Base-by-base conservation (phyloP, 2,329 filamentous ascomycete species). In the Trichoderma koningii region DNA sequence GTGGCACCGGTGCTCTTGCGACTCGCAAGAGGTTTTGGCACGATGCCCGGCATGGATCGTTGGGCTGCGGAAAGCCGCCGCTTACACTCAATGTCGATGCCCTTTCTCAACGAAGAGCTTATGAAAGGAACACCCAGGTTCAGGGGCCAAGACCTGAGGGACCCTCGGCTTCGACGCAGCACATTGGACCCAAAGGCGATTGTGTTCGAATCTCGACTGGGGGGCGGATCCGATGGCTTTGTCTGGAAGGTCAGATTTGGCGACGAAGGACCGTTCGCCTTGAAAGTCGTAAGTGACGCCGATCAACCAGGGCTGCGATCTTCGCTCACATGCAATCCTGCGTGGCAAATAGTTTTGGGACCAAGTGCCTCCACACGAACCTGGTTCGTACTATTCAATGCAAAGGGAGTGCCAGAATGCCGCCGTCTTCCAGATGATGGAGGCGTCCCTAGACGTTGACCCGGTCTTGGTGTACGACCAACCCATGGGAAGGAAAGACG, bases 391-490 rank as follows among this genome's bases (percentile, higher is more conserved):
- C 30, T 66, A 64, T 55, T 42, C 65, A n/a, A 47, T 65, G 52
- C 61, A 66, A 50, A 48, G 65, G 19, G 65, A 66, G 47, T 60
- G 65, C 48, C 55, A 64, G 12, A 66, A 66, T n/a, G 62, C 55
- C 14, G 65, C 61, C 9, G 42, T 66, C 12, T 42, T 66, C 38
- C 65, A 66, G 34, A 57, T 66, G 65, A 60, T 66, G 47, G 47
- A 55, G 48, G 55, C 65, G 7, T 23, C 65, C 19, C n/a, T 51
- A 6, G 41, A 41, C 23, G 52, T 15, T 3, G 28, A 45, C 3
- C 48, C 61, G n/a, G 52, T 66, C 14, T 12, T 66, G 7, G 48
- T 66, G 10, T 53, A 55, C 41, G 30, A 21, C 10, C 57, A 28
- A 7, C 65, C 65, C 7, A 5, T 19, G 21, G 44, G 42, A 23